Percentiles rank a stretch among this genome's conserved stretches.
Conservation (phyloP, 2,329 filamentous ascomycete genomes). For the Chaetomium sp. region DNA sequence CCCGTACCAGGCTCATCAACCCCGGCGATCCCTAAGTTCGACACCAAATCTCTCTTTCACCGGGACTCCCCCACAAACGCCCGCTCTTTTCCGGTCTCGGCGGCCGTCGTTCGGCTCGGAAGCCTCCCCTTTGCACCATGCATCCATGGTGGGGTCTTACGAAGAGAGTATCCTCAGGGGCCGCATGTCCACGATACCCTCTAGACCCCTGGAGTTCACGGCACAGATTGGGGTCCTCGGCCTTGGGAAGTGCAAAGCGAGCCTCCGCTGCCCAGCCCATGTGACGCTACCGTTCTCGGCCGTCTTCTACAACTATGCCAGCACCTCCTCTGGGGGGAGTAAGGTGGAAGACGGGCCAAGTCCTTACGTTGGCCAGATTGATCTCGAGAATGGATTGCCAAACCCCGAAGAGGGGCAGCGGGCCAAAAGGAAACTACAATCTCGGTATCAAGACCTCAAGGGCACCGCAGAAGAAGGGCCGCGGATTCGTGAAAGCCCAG, state of each 20-base stretch:
- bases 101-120: slow-evolving; percentile 74
- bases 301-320: slow-evolving; percentile 92
- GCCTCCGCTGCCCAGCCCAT: slow-evolving; percentile 82
- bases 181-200: slow-evolving; percentile 95
- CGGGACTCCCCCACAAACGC: slow-evolving; percentile 52
- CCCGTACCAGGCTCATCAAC: slow-evolving; percentile 77
- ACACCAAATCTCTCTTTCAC: slow-evolving; percentile 50
- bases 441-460: slow-evolving; percentile 46
- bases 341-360: slow-evolving; percentile 83
- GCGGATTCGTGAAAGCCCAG: slow-evolving; percentile 28
- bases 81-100: slow-evolving; percentile 57
- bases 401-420: slow-evolving; percentile 53
- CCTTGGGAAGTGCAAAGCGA: slow-evolving; percentile 83
- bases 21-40: slow-evolving; percentile 72
- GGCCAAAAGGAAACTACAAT: slow-evolving; percentile 52
- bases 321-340: slow-evolving; percentile 62
- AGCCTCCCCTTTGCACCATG: slow-evolving; percentile 76
- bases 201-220: slow-evolving; percentile 86
- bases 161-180: slow-evolving; percentile 95
- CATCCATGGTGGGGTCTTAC: slow-evolving; percentile 96
- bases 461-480: slow-evolving; percentile 37
- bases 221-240: slow-evolving; percentile 95
- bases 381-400: slow-evolving; percentile 78
- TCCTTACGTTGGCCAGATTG: slow-evolving; percentile 91
- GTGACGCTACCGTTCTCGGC: slow-evolving; percentile 89